These are phyloP conservation scores for Phytophthora megakarya DNA, from an alignment of 352 stramenopile genomes.

Conservation along the genomic window DNA sequence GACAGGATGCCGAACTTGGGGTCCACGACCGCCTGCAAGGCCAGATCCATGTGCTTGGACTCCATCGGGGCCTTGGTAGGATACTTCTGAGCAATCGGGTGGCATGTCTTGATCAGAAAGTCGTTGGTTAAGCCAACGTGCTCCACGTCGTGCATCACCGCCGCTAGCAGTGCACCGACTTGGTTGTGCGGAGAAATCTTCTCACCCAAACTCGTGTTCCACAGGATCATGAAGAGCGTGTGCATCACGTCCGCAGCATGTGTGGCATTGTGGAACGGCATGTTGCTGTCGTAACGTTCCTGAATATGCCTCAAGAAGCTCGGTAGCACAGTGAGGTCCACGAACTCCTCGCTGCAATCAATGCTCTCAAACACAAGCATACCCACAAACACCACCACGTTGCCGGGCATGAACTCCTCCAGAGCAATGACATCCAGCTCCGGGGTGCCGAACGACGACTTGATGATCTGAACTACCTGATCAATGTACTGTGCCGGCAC, in stretches of 20 bases:
- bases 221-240: conserved; percentile 75
- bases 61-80: conserved; percentile 70
- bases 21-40: conserved; percentile 55
- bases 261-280: conserved; percentile 85
- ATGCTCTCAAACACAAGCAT: conserved; percentile 78
- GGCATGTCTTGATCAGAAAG: conserved; percentile 76
- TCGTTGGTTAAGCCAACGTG: conserved; percentile 82
- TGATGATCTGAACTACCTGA: conserved; percentile 55
- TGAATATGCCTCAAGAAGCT: conserved; percentile 69
- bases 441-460: conserved; percentile 62
- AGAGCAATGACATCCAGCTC: conserved; percentile 75
- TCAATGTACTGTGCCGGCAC: conserved; percentile 48
- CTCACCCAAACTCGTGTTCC: conserved; percentile 52
- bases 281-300: conserved; percentile 60
- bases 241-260: conserved; percentile 83
- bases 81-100: conserved; percentile 68
- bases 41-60: conserved; percentile 73
- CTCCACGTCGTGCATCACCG: conserved; percentile 83
- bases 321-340: conserved; percentile 60
- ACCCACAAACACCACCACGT: conserved; percentile 70
- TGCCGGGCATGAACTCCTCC: conserved; percentile 62
- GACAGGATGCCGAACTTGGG: conserved; percentile 55
- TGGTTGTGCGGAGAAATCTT: conserved; percentile 72
- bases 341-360: conserved; percentile 50
- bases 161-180: conserved; percentile 70